Percentiles rank a stretch among this genome's conserved stretches.
phyloP scores from a whole-genome alignment of 2,329 filamentous ascomycete species.

The Cyphellophora europaea region DNA sequence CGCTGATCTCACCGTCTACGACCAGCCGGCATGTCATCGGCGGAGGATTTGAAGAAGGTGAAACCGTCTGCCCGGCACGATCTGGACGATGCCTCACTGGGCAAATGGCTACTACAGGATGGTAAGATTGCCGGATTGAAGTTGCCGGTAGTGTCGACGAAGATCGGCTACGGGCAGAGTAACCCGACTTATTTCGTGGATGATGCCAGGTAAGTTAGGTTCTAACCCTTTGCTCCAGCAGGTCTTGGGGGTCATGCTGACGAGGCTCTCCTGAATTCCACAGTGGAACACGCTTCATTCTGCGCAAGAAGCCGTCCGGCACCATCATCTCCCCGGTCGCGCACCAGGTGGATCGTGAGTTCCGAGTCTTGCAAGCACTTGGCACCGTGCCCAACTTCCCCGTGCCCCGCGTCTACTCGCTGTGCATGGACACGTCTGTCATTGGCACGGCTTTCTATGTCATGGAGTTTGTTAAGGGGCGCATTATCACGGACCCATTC shows the following conservation, averaged over 20 bases:
- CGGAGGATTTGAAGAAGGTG: neutral
- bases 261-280: neutral
- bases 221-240: too few species aligned
- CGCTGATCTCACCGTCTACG: too few species aligned
- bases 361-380: conserved; percentile 69
- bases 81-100: conserved; percentile 8
- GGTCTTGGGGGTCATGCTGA: neutral
- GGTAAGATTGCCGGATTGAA: conserved; percentile 8
- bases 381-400: conserved; percentile 58
- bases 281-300: conserved; percentile 57
- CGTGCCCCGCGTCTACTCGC: conserved; percentile 62
- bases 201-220: conserved; percentile 9
- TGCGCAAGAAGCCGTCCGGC: conserved; percentile 88
- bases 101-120: conserved; percentile 6
- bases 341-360: conserved; percentile 83
- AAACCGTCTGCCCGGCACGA: conserved; percentile 6
- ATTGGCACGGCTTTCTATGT: conserved; percentile 73
- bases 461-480: conserved; percentile 78
- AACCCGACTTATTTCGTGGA: conserved; percentile 14
- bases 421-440: conserved; percentile 65
- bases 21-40: neutral
- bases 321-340: conserved; percentile 73
- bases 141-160: conserved; percentile 9
- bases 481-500: conserved; percentile 73
- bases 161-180: conserved; percentile 14